Percentiles rank a stretch among this genome's conserved stretches.
phyloP scores from a whole-genome alignment of 345 rosid genomes.

The Nasturtium officinale region DNA sequence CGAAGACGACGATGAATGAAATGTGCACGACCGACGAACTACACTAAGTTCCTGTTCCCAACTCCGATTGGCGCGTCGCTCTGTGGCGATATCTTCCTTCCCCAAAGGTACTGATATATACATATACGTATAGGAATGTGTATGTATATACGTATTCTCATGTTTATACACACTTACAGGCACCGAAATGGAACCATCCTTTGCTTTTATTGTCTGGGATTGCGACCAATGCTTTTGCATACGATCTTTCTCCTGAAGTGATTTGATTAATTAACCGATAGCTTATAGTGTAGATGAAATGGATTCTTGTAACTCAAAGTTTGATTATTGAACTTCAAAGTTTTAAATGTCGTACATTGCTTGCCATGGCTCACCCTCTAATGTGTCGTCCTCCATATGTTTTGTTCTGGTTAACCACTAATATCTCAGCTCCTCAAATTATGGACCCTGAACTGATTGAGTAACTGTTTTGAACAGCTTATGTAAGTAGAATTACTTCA shows the following conservation, averaged over 20 bases:
- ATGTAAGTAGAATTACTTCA: constrained; percentile 46
- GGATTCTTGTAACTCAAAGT: constrained; percentile 22
- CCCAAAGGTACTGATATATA: constrained; percentile 38
- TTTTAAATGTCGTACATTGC: constrained; percentile 48
- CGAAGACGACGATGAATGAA: not conserved
- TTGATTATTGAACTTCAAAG: not conserved
- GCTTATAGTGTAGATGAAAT: too few relatives aligned
- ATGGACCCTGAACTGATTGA: constrained; percentile 66
- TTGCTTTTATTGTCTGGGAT: constrained; percentile 72
- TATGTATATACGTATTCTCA: not conserved
- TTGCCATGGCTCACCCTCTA: constrained; percentile 63
- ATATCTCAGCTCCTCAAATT: constrained; percentile 71
- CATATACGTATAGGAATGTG: not conserved
- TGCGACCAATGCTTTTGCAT: constrained; percentile 76
- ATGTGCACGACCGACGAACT: constrained; percentile 91
- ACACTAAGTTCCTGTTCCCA: constrained; percentile 68
- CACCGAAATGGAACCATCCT: constrained; percentile 71
- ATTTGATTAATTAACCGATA: not conserved
- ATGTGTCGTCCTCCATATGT: constrained; percentile 68
- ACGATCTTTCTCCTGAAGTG: constrained; percentile 79
- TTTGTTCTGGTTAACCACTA: constrained; percentile 61
- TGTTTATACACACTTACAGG: constrained; percentile 41
- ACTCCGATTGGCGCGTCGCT: constrained; percentile 82
- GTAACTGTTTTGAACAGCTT: constrained; percentile 67
- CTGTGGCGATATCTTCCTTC: constrained; percentile 93